phyloP scores from a whole-genome alignment of 1,139 yeast genomes.

The Lodderomyces theae region DNA sequence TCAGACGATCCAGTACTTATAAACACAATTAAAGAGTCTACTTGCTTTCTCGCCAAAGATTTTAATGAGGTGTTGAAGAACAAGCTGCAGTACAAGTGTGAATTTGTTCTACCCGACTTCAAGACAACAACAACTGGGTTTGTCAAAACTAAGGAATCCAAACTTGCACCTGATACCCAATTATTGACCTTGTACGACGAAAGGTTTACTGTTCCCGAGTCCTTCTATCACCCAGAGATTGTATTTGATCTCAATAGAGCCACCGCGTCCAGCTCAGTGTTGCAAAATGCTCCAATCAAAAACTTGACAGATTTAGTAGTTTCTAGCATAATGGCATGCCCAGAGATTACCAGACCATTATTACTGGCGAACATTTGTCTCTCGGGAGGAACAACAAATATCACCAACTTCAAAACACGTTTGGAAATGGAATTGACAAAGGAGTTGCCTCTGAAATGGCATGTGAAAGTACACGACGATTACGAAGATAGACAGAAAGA shows the following conservation, averaged over 20 bases:
- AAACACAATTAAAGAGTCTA: slow-evolving; percentile 78
- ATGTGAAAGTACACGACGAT: slow-evolving; percentile 43
- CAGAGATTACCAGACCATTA: slow-evolving; percentile 73
- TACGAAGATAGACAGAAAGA: slow-evolving; percentile 21
- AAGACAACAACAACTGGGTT: slow-evolving; percentile 74
- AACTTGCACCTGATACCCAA: slow-evolving; percentile 49
- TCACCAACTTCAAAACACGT: slow-evolving; percentile 66
- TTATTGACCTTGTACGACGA: slow-evolving; percentile 73
- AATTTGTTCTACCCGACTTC: slow-evolving; percentile 84
- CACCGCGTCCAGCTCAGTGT: slow-evolving; percentile 27
- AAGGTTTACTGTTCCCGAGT: slow-evolving; percentile 83
- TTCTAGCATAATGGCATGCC: slow-evolving; percentile 67
- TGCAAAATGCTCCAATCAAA: slow-evolving; percentile 59
- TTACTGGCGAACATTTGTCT: slow-evolving; percentile 76
- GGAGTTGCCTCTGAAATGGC: slow-evolving; percentile 69
- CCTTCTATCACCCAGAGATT: slow-evolving; percentile 82
- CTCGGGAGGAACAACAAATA: slow-evolving; percentile 77
- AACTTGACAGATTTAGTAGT: slow-evolving; percentile 74
- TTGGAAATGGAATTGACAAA: slow-evolving; percentile 57
- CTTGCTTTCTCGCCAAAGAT: slow-evolving; percentile 71
- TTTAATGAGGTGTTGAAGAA: slow-evolving; percentile 56
- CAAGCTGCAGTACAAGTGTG: slow-evolving; percentile 36
- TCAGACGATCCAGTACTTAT: slow-evolving; percentile 86
- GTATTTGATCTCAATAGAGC: slow-evolving; percentile 35
- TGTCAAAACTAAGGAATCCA: slow-evolving; percentile 26